Percentiles rank a stretch among this genome's conserved stretches.
These are phyloP conservation scores for Podospora bellae-mahoneyi DNA, from an alignment of 495 filamentous ascomycete genomes.

Conservation along the genomic window DNA sequence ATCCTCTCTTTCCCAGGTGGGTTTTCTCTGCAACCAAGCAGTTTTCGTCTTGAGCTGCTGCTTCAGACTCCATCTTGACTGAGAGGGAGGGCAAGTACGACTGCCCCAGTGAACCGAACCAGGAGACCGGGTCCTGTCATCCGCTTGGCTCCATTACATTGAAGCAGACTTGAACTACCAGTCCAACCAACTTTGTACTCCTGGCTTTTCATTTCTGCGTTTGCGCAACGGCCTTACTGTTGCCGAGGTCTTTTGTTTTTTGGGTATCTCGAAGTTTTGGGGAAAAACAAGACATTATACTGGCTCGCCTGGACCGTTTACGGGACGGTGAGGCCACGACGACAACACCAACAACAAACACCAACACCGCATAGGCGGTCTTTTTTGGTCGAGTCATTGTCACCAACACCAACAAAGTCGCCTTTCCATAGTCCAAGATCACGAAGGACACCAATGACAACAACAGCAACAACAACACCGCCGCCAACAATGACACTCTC, in stretches of 20 bases:
- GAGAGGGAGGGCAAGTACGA: background rate
- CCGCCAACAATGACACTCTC: slow-evolving; percentile 21
- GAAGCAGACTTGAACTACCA: background rate
- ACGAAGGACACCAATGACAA: background rate
- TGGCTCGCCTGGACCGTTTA: background rate
- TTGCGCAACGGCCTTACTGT: slow-evolving; percentile 7
- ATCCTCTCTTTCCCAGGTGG: background rate
- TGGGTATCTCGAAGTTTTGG: slow-evolving; percentile 3
- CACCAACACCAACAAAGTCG: background rate
- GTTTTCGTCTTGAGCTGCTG: background rate
- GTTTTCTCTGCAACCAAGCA: background rate
- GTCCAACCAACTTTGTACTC: background rate
- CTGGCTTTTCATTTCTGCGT: slow-evolving; percentile 3
- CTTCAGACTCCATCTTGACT: background rate
- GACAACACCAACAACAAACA: background rate
- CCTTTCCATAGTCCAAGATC: background rate
- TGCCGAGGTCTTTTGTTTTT: background rate
- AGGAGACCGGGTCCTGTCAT: background rate
- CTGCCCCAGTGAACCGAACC: background rate
- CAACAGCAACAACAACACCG: slow-evolving; percentile 12
- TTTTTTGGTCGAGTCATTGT: background rate
- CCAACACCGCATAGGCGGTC: background rate
- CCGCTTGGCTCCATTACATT: background rate
- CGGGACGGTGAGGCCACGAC: background rate
- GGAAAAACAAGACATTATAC: background rate